Percentiles rank a stretch among this genome's conserved stretches.
phyloP scores from a whole-genome alignment of 139 green algal genomes.

The Desmodesmus armatus region DNA sequence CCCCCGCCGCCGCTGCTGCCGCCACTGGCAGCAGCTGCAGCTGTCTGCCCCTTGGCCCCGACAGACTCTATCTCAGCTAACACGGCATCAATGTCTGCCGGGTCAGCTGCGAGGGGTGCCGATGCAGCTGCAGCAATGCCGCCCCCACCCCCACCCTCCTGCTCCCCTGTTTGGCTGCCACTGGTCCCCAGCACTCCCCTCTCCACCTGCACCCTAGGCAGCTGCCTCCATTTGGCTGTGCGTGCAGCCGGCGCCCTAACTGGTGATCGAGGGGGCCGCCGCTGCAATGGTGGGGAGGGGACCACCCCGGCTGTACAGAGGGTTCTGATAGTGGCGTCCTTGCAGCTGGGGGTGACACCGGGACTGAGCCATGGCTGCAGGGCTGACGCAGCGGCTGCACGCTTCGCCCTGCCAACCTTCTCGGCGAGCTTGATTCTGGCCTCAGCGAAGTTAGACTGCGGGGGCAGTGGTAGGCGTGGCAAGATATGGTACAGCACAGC shows the following conservation, averaged over 20 bases:
- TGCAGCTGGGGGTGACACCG: not conserved
- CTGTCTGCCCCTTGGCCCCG: not conserved
- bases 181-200: not conserved
- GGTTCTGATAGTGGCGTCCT: not conserved
- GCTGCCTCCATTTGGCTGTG: not conserved
- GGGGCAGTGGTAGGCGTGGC: too few relatives aligned
- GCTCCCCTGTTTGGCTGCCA: too few relatives aligned
- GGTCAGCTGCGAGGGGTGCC: not conserved
- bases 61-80: slow-evolving; percentile 8
- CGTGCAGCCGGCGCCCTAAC: not conserved
- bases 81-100: slow-evolving; percentile 33
- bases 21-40: not conserved
- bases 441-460: slow-evolving; percentile 20
- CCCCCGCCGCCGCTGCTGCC: not conserved
- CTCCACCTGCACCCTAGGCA: not conserved
- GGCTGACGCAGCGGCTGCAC: not conserved
- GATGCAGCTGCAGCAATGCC: not conserved
- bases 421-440: slow-evolving; percentile 19
- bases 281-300: too few relatives aligned
- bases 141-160: too few relatives aligned
- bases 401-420: not conserved
- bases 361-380: not conserved
- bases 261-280: not conserved
- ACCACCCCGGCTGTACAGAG: not conserved
- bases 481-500: not conserved